phyloP scores from a whole-genome alignment of 345 rosid species.

The Turnera subulata region DNA sequence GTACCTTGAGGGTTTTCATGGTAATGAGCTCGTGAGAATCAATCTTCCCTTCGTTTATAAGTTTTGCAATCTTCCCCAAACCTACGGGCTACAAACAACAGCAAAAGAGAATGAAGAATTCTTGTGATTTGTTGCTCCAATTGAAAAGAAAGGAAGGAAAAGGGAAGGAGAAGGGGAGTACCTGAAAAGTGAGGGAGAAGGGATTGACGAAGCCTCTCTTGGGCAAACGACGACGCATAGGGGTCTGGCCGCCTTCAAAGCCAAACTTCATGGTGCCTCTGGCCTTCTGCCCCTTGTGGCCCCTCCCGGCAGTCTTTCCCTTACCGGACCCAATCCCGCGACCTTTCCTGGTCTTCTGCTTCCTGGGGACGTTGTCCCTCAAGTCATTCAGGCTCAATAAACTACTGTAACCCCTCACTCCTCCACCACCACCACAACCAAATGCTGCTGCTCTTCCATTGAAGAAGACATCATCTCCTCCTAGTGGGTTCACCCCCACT shows the following conservation, averaged over 20 bases:
- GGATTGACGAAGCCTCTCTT: constrained; percentile 93
- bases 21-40: constrained; percentile 96
- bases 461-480: too few species aligned
- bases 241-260: constrained; percentile 98
- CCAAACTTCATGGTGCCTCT: constrained; percentile 84
- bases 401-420: constrained; percentile 56
- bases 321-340: constrained; percentile 98
- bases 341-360: constrained; percentile 91
- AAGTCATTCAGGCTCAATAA: constrained; percentile 81
- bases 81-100: constrained; percentile 73
- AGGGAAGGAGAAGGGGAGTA: background rate
- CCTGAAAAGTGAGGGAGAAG: constrained; percentile 88
- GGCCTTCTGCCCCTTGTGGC: constrained; percentile 96
- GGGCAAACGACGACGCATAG: constrained; percentile 82
- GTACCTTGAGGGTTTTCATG: constrained; percentile 93
- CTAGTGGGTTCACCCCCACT: too few species aligned
- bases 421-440: constrained; percentile 22
- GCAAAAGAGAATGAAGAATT: background rate
- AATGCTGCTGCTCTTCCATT: too few species aligned
- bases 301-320: constrained; percentile 95
- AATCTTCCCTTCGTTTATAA: constrained; percentile 85
- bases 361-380: constrained; percentile 79
- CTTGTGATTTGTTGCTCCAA: background rate
- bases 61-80: constrained; percentile 82
- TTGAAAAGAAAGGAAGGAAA: background rate